Conservation (phyloP, 2,329 filamentous ascomycete species). For the Phialemoniopsis sp. region DNA sequence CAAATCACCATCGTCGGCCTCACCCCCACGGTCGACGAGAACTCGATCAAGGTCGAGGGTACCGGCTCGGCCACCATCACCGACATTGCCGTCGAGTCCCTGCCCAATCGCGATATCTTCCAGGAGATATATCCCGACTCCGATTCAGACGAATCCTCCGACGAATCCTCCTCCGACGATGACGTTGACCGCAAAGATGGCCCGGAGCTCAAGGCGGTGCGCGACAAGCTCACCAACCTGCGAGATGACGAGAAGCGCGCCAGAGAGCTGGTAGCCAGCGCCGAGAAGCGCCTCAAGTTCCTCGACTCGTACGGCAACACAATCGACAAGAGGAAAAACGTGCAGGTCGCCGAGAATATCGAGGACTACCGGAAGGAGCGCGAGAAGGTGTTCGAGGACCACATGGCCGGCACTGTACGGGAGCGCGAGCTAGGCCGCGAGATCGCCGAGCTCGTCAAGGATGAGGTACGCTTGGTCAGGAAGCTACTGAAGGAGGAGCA, state of each 20-base stretch:
- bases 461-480: constrained; percentile 23
- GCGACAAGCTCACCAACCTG: constrained; percentile 22
- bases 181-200: constrained; percentile 19
- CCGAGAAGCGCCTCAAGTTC: constrained; percentile 31
- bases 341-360: constrained; percentile 29
- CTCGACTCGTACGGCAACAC: constrained; percentile 34
- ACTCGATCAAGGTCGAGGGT: constrained; percentile 57
- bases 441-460: constrained; percentile 23
- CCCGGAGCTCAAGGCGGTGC: constrained; percentile 21
- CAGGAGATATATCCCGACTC: constrained; percentile 48
- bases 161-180: constrained; percentile 16
- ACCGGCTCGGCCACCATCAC: constrained; percentile 54
- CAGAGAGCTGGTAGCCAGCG: constrained; percentile 24
- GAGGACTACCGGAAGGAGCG: constrained; percentile 37
- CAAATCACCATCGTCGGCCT: constrained; percentile 52
- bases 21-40: constrained; percentile 46
- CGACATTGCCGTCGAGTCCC: constrained; percentile 57
- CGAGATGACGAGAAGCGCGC: constrained; percentile 20
- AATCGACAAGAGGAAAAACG: constrained; percentile 23
- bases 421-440: constrained; percentile 25
- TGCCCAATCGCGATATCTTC: constrained; percentile 51
- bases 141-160: constrained; percentile 27
- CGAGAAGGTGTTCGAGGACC: constrained; percentile 34
- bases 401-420: constrained; percentile 23
- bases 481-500: constrained; percentile 13